These are phyloP conservation scores for Ogataea saltuana DNA, from an alignment of 805 yeast species.

Conservation along the genomic window DNA sequence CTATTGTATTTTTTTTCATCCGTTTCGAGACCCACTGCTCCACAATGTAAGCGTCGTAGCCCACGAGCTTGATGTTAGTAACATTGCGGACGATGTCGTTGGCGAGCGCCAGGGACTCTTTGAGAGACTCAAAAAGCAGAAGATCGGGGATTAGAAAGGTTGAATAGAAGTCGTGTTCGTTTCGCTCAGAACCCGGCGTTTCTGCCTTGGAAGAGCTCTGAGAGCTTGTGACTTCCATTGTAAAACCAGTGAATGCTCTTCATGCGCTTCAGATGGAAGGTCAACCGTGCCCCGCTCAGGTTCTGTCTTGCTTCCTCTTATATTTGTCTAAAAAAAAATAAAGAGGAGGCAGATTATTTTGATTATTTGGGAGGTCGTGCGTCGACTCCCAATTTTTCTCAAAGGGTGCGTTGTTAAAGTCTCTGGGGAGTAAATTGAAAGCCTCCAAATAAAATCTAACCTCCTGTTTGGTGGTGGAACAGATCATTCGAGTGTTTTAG, in stretches of 20 bases:
- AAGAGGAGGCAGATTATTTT: too few species aligned
- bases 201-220: slow-evolving; percentile 1
- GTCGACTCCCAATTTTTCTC: not conserved
- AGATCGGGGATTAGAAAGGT: slow-evolving; percentile 51
- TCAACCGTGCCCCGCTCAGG: too few species aligned
- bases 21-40: slow-evolving; percentile 93
- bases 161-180: slow-evolving; percentile 9
- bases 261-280: too few species aligned
- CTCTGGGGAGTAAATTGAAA: not conserved
- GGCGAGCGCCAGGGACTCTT: slow-evolving; percentile 38
- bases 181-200: not conserved
- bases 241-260: too few species aligned
- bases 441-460: too few species aligned
- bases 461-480: too few species aligned
- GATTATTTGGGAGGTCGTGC: slow-evolving; percentile 1
- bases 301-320: too few species aligned
- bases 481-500: too few species aligned
- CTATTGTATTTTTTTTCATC: slow-evolving; percentile 62
- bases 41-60: slow-evolving; percentile 87
- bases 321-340: not conserved
- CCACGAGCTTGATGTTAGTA: slow-evolving; percentile 53
- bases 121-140: slow-evolving; percentile 49
- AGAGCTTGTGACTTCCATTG: not conserved
- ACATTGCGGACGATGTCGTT: slow-evolving; percentile 41
- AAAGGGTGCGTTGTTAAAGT: slow-evolving; percentile 4